Evolutionary conservation across 1,139 yeast genomes (phyloP), one percentile per base, ranked within the genome.

Genomic region (Magnusiomyces paraingens): DNA sequence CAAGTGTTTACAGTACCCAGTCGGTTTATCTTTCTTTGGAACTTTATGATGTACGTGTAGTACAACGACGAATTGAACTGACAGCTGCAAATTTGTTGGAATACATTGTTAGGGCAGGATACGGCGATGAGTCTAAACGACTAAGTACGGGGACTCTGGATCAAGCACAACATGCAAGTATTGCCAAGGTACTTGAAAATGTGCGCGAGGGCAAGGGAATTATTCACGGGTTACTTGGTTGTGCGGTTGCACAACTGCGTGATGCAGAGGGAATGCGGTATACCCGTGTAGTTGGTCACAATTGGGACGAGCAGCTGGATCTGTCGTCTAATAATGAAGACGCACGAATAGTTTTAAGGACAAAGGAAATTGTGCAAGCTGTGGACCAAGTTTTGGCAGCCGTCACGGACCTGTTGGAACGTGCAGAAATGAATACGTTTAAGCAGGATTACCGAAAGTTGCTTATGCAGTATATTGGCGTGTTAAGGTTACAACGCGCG

Each of bases 401-500:
- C 1, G 51, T 58, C 3, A 47, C 55, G 17, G 62, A 58, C 15
- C 52, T 55, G 39, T 50, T 58, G 21, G 32, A 44, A 11, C 58
- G 6, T 20, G 17, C 39, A n/a, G 36, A 55, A 48, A 57, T 57
- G 12, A 52, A 53, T 22, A 61, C 59, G 21, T 61, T 61, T 51
- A 61, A 59, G 36, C 59, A 56, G 42, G 66, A 65, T 44, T 58
- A 57, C 8, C 54, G 63, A 3, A 63, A 62, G 47, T 57, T 63
- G 52, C 56, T 64, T 36, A 55, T 62, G 48, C 67, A 65, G 52
- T 57, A 59, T 12, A 59, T 64, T 41, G 63, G 65, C 4, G 54
- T 64, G 20, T 50, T 65, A 18, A 45, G 61, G 44, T 52, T 56
- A 20, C 66, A 65, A 50, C 47, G 55, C 32, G 64, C 63, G 2